Evolutionary conservation across 2,329 filamentous ascomycete species (phyloP).

Genomic region (Penicillium crustosum): DNA sequence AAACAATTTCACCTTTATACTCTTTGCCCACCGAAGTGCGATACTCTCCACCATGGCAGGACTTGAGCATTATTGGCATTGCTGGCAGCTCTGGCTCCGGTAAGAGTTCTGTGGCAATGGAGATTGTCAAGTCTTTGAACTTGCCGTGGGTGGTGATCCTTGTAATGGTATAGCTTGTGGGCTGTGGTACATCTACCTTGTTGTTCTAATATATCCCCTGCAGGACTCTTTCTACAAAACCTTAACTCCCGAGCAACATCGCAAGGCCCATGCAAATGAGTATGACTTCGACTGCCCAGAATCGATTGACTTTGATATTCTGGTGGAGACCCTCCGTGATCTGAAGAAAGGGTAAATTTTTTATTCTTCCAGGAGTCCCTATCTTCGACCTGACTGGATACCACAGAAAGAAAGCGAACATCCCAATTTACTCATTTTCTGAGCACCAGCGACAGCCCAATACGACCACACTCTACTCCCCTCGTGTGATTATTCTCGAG

Average conservation of each 20-base stretch:
- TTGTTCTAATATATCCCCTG: slow-evolving; percentile 6
- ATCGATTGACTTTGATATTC: slow-evolving; percentile 88
- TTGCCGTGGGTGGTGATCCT: slow-evolving; percentile 97
- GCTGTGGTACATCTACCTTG: not conserved
- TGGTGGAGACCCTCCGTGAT: slow-evolving; percentile 76
- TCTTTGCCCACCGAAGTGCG: slow-evolving; percentile 54
- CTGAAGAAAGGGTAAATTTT: slow-evolving; percentile 83
- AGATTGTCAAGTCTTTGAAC: slow-evolving; percentile 85
- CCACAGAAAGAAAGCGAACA: slow-evolving; percentile 62
- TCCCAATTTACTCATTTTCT: slow-evolving; percentile 92
- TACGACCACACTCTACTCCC: slow-evolving; percentile 90
- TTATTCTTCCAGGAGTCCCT: not conserved
- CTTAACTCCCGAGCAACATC: slow-evolving; percentile 74
- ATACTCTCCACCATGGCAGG: slow-evolving; percentile 93
- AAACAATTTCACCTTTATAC: slow-evolving; percentile 40
- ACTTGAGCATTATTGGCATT: slow-evolving; percentile 94
- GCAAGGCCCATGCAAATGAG: slow-evolving; percentile 80
- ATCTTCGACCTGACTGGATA: slow-evolving; percentile 7
- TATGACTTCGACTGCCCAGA: slow-evolving; percentile 95
- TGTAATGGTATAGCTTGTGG: slow-evolving; percentile 70
- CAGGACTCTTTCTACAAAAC: slow-evolving; percentile 98
- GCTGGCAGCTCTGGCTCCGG: slow-evolving; percentile 93
- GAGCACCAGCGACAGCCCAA: slow-evolving; percentile 78
- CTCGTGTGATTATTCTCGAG: slow-evolving; percentile 91
- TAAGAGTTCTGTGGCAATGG: slow-evolving; percentile 90